phyloP scores from a whole-genome alignment of 2,329 filamentous ascomycete species.

The Leptodontidium sp. region DNA sequence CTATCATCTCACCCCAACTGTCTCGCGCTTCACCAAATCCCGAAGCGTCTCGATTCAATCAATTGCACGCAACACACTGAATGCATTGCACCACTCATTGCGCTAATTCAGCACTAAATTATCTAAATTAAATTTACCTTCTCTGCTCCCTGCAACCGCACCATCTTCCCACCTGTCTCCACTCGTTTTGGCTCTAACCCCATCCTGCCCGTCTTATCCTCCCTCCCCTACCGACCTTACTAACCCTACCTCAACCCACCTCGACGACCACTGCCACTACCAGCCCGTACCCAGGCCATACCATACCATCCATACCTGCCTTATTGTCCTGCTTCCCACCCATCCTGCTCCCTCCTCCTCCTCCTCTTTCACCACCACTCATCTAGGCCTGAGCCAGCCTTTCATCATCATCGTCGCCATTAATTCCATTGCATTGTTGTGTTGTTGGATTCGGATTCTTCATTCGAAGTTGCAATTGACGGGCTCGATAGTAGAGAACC shows the following conservation, averaged over 20 bases:
- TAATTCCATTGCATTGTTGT: constrained; percentile 4
- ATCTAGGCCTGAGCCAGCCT: constrained; percentile 46
- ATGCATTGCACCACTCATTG: no score
- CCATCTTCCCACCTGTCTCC: constrained; percentile 6
- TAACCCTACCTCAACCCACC: constrained; percentile 58
- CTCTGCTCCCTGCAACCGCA: neutral
- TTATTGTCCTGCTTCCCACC: constrained; percentile 28
- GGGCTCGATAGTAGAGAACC: constrained; percentile 4
- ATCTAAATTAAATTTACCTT: neutral
- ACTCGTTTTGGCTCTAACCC: constrained; percentile 1
- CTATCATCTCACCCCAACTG: neutral
- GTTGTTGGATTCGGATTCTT: constrained; percentile 13
- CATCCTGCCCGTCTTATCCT: constrained; percentile 8
- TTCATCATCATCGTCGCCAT: constrained; percentile 26
- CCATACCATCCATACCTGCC: constrained; percentile 1
- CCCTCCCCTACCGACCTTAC: neutral
- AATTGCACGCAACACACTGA: no score
- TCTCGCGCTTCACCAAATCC: constrained; percentile 3
- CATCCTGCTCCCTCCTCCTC: constrained; percentile 26
- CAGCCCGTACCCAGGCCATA: neutral
- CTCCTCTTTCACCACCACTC: constrained; percentile 31
- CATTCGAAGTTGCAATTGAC: constrained; percentile 14
- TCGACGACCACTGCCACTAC: neutral
- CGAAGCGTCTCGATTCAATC: neutral
- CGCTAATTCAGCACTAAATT: no score